Evolutionary conservation across 2,329 filamentous ascomycete species (phyloP).

Genomic region (Fusarium redolens): DNA sequence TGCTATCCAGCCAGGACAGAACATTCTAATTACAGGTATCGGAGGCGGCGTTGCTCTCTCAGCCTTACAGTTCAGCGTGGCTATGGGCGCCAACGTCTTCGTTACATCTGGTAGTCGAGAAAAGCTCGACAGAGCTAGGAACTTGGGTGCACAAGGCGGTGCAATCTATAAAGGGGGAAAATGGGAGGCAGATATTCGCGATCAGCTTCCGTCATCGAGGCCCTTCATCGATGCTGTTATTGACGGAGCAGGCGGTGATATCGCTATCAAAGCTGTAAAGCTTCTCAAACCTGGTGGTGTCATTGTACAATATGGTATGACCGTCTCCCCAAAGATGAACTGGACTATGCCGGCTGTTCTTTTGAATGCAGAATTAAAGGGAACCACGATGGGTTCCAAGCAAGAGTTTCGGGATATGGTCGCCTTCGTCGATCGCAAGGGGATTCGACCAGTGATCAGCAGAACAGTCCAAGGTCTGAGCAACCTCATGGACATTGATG

Average conservation of each 20-base stretch:
- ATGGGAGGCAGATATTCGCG: background rate
- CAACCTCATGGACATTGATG: fast-evolving
- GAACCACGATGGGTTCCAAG: background rate
- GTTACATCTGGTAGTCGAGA: background rate
- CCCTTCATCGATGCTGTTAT: background rate
- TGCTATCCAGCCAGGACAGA: background rate
- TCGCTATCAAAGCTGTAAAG: background rate
- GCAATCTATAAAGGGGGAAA: background rate
- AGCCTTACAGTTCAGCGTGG: background rate
- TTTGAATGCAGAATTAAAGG: background rate
- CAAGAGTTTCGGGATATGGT: background rate
- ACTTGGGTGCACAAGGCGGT: background rate
- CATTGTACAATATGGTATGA: background rate
- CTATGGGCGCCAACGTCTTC: background rate
- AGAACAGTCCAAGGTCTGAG: background rate
- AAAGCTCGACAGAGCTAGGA: background rate
- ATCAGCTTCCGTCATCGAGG: background rate
- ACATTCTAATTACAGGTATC: background rate
- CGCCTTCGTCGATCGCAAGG: fast-evolving
- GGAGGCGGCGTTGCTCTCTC: background rate
- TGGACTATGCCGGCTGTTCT: background rate
- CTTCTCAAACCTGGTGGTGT: background rate
- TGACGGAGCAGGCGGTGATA: background rate
- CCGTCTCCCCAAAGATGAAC: background rate
- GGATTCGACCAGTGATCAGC: background rate